Evolutionary conservation across 192 early-diverging fungal genomes (phyloP), one percentile per base, ranked within the genome.

Genomic region (Coemansia biformis): DNA sequence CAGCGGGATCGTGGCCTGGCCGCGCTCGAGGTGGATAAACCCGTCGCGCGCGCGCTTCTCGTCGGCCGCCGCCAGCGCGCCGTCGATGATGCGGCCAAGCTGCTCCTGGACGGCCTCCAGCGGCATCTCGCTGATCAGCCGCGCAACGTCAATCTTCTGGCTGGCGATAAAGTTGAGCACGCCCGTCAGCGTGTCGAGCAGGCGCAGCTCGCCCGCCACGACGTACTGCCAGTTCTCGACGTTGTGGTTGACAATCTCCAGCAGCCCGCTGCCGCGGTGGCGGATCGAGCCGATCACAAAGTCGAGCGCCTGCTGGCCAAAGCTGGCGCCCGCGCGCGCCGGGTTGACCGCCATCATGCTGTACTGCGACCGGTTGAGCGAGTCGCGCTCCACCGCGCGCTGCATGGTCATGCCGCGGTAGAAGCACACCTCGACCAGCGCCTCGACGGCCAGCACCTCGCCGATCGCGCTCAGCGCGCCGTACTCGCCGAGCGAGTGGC

Each of bases 321-420:
- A 89, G 0, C 79, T 75, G 28, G 56, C 66, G 43, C 79, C 69
- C n/a, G 95, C 88, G 57, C 94, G 84, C 34, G 85, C 76, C 28
- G 94, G 94, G 73, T 93, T 93, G 48, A 90, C 88, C 36, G 94
- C 94, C 45, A 83, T 83, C 91, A 97, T 93, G 73, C 86, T 91
- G 74, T 91, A 97, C 52, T 89, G 79, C 38, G 94, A 95, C n/a
- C 86, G 81, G 31, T 87, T 80, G 17, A 75, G 24, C 1, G 63
- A 59, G 46, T 93, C 92, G 44, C 92, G 85, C 43, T 77, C 79
- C 2, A 97, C 94, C 15, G 90, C 87, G 32, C 86, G 76, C 79
- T 95, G 94, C 94, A 97, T 95, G n/a, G 91, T 92, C 88, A 92
- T 90, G 56, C 94, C 94, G 62, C 94, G 87, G 79, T 92, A 89